Base-by-base conservation (phyloP, 306 rosid species). In the Boehmeria nivea region DNA sequence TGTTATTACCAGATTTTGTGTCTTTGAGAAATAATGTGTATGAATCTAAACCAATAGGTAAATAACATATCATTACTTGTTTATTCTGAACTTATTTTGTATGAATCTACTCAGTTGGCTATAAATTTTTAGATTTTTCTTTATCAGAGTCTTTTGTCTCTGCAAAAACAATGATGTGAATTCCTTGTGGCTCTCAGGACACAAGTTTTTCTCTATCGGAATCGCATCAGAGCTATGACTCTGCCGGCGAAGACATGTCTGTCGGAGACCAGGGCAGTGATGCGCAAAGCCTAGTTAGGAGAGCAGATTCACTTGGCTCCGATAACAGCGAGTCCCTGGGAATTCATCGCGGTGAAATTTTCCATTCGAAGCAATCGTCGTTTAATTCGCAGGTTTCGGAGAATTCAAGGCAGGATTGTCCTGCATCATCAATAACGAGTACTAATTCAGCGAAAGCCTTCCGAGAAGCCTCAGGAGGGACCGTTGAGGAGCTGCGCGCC, bases 401-500 rank as follows among this genome's bases (percentile, higher is more conserved):
- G 64, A 48, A 58, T 39, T 39, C 65, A 23, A 40, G 13, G 66
- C 57, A 66, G 51, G 69, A 67, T 37, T 56, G 59, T 74, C 48
- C 48, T 39, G 54, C n/a, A n/a, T n/a, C n/a, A n/a, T n/a, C n/a
- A n/a, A n/a, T n/a, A n/a, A n/a, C n/a, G n/a, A n/a, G n/a, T n/a
- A n/a, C n/a, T n/a, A n/a, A n/a, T n/a, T n/a, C n/a, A n/a, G n/a
- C 53, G n/a, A 71, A 59, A 63, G 69, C 46, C 54, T 60, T 63
- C 46, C 67, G 25, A 53, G 88, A 83, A 54, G 76, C 77, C 18
- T 72, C 87, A 63, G 82, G 71, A 68, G 75, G 51, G 46, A 66
- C 85, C 8, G 64, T 61, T 57, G 79, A 69, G 61, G 96, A 80
- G 78, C 77, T 91, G 50, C 95, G 80, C 33, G 98, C 84, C 9